Evolutionary conservation across 1,284 basidiomycete species (phyloP), one percentile per base, ranked within the genome.

Genomic region (Moniliella sp.): DNA sequence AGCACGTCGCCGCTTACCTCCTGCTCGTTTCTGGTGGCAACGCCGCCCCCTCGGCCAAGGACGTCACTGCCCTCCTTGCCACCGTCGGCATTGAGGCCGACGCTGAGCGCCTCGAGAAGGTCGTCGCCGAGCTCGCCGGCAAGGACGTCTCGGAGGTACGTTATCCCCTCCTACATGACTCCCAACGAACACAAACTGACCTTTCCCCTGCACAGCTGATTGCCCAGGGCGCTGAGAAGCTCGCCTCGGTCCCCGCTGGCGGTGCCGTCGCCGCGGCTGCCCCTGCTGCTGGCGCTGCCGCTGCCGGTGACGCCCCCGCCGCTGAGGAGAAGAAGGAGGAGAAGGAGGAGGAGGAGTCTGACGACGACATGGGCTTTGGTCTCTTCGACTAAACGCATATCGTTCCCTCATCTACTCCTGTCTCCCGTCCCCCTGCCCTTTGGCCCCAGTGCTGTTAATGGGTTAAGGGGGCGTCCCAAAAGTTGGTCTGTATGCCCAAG

Each of bases 21-120:
- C 81, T 99, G 64, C 82, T 94, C 67, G 77, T 79, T 66, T 73
- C 75, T 63, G 91, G 83, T 54, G 91, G 91, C 46, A 93, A 94
- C 65, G 64, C 58, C 45, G 74, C 71, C 46, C 91, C 91, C 47
- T 75, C 77, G 39, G 80, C 81, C 42, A 71, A 64, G 34, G 88
- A 94, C 65, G 71, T 99, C 69, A 86, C 76, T 69, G 74, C 74
- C 53, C 74, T 97, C 58, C 76, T 99, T 49, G 66, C 64, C 46
- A 70, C 76, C 42, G 88, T 84, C 57, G 83, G 62, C 46, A 76
- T 93, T 57, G 83, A 93, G 64, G 70, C 75, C 34, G 86, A 97
- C 50, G 70, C 77, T 3, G 75, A 74, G 38, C 78, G 80, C 50
- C 71, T 94, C 56, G 65, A 71, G 43, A 79, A 74, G 65, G 72